Evolutionary conservation across 192 early-diverging fungal species (phyloP), one percentile per base, ranked within the genome.

Genomic region (Backusella morwellensis): DNA sequence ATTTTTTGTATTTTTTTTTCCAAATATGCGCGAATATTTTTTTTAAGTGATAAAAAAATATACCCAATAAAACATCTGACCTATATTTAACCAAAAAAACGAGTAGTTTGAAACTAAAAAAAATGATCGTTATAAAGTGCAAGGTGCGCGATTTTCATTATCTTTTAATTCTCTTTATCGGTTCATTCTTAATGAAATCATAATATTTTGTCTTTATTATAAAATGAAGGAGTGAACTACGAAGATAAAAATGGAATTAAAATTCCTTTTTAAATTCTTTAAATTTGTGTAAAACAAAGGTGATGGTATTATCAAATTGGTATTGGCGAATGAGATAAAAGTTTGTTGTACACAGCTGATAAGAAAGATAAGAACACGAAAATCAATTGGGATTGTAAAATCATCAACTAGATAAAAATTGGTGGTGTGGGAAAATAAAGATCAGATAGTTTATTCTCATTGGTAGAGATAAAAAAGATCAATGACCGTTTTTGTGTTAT

Each of bases 381-480:
- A 68, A 68, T 68, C 35, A 40, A 70, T 40, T 70, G 54, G 54
- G 54, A 59, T 40, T 70, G 68, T 7, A 40, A 70, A 70, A 70
- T 70, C 68, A 70, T 21, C 9, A 70, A 70, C 35, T 41, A 23
- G 35, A n/a, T 23, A 40, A 70, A 70, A 23, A 21, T n/a, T 17
- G 68, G 68, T 26, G 11, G n/a, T 72, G 70, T 72, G 70, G 44
- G 70, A 72, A 72, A 72, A 72, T 72, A 34, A 29, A 59, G 70
- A 72, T 72, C 70, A 44, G 70, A 72, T 72, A 44, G 15, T 15
- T 29, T 11, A 29, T 17, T 72, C 29, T 47, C 2, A 72, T 72
- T 72, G 70, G 70, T 47, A 17, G 42, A 72, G 70, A 72, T 72
- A 44, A 72, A 72, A 42, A 72, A 59, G 70, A 72, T 72, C 70